Percentiles rank a stretch among this genome's conserved stretches.
phyloP scores from a whole-genome alignment of 306 rosid species.

The Psophocarpus tetragonolobus region DNA sequence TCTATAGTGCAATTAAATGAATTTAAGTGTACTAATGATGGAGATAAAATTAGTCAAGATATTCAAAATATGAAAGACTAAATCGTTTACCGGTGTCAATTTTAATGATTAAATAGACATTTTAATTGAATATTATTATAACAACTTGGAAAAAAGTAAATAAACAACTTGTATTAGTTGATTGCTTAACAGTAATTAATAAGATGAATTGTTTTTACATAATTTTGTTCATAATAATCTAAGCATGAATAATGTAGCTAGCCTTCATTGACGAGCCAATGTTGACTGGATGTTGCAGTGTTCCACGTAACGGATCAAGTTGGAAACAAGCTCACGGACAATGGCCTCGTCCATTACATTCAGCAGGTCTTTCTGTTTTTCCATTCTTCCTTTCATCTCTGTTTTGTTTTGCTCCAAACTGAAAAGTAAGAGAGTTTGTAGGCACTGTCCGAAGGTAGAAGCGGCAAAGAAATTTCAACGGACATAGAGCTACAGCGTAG shows the following conservation, averaged over 20 bases:
- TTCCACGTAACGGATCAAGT: constrained; percentile 70
- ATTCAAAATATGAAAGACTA: neutral
- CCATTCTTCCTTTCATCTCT: neutral
- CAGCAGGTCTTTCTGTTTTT: constrained; percentile 45
- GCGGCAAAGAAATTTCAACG: constrained; percentile 27
- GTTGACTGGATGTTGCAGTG: constrained; percentile 34
- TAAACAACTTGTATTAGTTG: too few relatives aligned
- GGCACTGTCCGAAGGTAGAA: constrained; percentile 55
- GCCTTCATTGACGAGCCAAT: neutral
- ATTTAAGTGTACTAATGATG: neutral
- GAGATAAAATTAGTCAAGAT: neutral
- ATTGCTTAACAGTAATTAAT: neutral
- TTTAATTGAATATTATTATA: neutral
- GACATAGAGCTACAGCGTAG: constrained; percentile 22
- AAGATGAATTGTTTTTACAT: neutral
- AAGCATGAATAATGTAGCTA: neutral
- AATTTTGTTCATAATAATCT: neutral
- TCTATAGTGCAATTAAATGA: neutral
- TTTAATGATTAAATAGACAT: neutral
- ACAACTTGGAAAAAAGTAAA: neutral
- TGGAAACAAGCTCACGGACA: constrained; percentile 63
- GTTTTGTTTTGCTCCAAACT: neutral
- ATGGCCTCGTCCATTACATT: constrained; percentile 56
- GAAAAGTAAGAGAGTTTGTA: constrained; percentile 19
- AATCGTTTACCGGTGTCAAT: neutral